Percentiles rank a stretch among this genome's conserved stretches.
These are phyloP conservation scores for Ophiosphaerella herpotricha DNA, from an alignment of 2,329 filamentous ascomycete genomes.

Conservation along the genomic window DNA sequence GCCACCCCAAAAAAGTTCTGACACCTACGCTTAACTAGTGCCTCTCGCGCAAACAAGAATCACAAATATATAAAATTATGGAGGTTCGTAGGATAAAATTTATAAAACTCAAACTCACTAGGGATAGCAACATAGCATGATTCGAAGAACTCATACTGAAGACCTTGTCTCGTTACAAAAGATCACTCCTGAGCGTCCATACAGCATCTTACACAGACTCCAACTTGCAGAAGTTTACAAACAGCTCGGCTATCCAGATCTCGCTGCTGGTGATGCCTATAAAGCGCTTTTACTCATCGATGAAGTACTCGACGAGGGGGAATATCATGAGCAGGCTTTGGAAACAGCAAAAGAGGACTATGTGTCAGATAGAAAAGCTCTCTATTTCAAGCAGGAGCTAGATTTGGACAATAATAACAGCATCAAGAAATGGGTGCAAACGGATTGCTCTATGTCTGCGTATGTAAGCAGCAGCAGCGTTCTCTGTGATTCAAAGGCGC, in stretches of 20 bases:
- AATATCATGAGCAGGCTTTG: constrained; percentile 74
- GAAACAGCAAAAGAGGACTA: constrained; percentile 54
- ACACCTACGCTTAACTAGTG: background rate
- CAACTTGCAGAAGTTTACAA: constrained; percentile 73
- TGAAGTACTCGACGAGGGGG: constrained; percentile 75
- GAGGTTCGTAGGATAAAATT: constrained; percentile 9
- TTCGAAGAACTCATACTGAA: constrained; percentile 16
- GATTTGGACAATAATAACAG: constrained; percentile 1
- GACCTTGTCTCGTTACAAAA: constrained; percentile 32
- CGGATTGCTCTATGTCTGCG: constrained; percentile 32
- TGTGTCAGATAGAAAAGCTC: constrained; percentile 12
- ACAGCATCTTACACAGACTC: constrained; percentile 50
- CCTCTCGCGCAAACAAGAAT: background rate
- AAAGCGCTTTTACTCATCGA: constrained; percentile 85
- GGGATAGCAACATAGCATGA: background rate
- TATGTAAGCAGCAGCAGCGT: constrained; percentile 24
- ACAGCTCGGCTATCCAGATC: constrained; percentile 81
- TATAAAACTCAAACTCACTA: background rate
- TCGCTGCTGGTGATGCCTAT: constrained; percentile 89
- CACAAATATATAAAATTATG: constrained; percentile 2
- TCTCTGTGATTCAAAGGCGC: background rate
- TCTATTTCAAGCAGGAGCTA: constrained; percentile 1
- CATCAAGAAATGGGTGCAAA: constrained; percentile 21
- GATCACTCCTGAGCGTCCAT: constrained; percentile 33
- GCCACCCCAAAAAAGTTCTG: background rate